phyloP scores from a whole-genome alignment of 2,329 filamentous ascomycete genomes.

The Scedosporium aurantiacum region DNA sequence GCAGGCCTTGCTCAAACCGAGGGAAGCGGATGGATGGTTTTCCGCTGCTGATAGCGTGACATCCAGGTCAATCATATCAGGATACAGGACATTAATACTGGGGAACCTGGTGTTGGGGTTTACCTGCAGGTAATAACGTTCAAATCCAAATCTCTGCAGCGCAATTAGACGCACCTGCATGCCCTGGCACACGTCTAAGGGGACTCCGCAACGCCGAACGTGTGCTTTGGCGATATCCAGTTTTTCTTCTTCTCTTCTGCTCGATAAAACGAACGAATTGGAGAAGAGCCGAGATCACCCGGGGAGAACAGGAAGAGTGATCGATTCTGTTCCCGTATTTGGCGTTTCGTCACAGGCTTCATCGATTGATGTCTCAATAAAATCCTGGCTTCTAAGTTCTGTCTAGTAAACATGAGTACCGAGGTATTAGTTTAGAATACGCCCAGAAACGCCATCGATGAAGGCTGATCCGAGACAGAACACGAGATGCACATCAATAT shows the following conservation, averaged over 20 bases:
- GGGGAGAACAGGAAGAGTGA: too few relatives aligned
- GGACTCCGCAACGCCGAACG: not conserved
- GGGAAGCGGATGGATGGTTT: not conserved
- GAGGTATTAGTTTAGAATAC: too few relatives aligned
- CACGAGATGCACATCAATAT: too few relatives aligned
- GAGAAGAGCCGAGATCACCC: not conserved
- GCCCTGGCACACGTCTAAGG: not conserved
- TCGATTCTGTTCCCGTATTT: too few relatives aligned
- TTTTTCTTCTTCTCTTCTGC: not conserved
- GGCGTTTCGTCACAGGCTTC: too few relatives aligned
- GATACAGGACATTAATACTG: not conserved
- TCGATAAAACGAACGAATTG: not conserved
- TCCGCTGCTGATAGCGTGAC: not conserved
- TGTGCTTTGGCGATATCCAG: not conserved
- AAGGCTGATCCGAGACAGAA: too few relatives aligned
- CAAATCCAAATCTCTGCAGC: not conserved
- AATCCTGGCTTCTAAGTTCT: too few relatives aligned
- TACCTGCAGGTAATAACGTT: not conserved
- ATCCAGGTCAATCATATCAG: not conserved
- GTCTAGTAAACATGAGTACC: too few relatives aligned
- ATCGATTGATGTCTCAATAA: too few relatives aligned
- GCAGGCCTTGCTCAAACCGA: not conserved
- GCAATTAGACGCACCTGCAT: not conserved
- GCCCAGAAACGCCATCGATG: too few relatives aligned
- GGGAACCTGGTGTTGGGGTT: not conserved